phyloP scores from a whole-genome alignment of 2,329 filamentous ascomycete species.

The Hypoxylon sp. region DNA sequence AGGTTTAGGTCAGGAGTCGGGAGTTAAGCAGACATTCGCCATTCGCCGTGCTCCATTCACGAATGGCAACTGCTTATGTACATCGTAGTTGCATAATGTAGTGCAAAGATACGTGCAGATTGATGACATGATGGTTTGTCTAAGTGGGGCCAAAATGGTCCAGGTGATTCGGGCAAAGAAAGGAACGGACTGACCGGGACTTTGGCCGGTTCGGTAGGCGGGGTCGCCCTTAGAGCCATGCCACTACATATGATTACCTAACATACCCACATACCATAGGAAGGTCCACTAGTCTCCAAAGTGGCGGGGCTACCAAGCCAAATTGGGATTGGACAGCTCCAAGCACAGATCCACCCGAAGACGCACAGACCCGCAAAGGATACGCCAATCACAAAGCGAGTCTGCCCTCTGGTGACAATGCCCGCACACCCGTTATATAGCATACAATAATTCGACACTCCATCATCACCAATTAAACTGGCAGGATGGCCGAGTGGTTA shows the following conservation, averaged over 20 bases:
- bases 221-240: too few species aligned
- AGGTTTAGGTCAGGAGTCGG: constrained; percentile 6
- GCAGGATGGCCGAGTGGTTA: constrained; percentile 21
- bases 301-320: neutral
- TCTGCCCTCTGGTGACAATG: neutral
- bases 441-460: neutral
- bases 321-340: neutral
- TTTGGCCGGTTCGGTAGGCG: constrained; percentile 1
- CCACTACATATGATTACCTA: too few species aligned
- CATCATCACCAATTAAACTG: neutral
- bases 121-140: constrained; percentile 7
- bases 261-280: too few species aligned
- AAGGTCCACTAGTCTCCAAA: neutral
- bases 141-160: neutral
- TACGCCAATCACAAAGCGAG: too few species aligned
- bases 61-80: constrained; percentile 5
- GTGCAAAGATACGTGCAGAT: constrained; percentile 1
- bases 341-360: too few species aligned
- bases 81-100: neutral
- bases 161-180: neutral
- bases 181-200: neutral
- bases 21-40: neutral
- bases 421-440: neutral
- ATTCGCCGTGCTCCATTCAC: neutral
- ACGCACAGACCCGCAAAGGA: too few species aligned